A percentile compares a stretch with the other conserved stretches of the same genome.
Evolutionary conservation across 1,284 basidiomycete genomes (phyloP).

Genomic region (Ceratobasidium sp.): DNA sequence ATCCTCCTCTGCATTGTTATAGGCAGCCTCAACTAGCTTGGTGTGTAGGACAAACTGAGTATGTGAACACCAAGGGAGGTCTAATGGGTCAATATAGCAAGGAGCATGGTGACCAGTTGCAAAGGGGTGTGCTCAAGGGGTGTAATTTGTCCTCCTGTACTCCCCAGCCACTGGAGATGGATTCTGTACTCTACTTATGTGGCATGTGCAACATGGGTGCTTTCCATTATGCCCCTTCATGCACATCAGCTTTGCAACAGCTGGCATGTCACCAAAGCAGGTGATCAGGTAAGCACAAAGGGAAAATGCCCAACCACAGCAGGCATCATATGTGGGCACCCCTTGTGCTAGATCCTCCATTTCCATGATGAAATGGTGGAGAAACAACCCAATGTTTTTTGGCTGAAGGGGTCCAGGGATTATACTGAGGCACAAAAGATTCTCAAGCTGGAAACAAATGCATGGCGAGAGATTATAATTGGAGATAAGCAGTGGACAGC

Average conservation of each 20-base stretch:
- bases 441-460: conserved; percentile 44
- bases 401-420: conserved; percentile 50
- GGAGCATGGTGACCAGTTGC: neutral
- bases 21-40: neutral
- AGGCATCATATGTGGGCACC: conserved; percentile 28
- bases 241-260: conserved; percentile 40
- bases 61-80: conserved; percentile 28
- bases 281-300: conserved; percentile 36
- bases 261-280: conserved; percentile 41
- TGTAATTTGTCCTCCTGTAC: conserved; percentile 10
- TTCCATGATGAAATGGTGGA: conserved; percentile 35
- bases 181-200: conserved; percentile 29
- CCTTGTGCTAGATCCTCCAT: conserved; percentile 32
- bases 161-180: neutral
- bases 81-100: neutral
- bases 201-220: conserved; percentile 36
- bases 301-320: conserved; percentile 1
- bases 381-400: conserved; percentile 45
- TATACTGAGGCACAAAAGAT: conserved; percentile 47
- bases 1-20: neutral
- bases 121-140: conserved; percentile 20
- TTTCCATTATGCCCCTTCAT: conserved; percentile 40
- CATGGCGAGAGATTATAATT: conserved; percentile 49
- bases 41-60: conserved; percentile 1
- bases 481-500: conserved; percentile 45